Percentiles rank a stretch among this genome's conserved stretches.
Conservation (phyloP, 148 eudicot species). For the Camellia sinensis region DNA sequence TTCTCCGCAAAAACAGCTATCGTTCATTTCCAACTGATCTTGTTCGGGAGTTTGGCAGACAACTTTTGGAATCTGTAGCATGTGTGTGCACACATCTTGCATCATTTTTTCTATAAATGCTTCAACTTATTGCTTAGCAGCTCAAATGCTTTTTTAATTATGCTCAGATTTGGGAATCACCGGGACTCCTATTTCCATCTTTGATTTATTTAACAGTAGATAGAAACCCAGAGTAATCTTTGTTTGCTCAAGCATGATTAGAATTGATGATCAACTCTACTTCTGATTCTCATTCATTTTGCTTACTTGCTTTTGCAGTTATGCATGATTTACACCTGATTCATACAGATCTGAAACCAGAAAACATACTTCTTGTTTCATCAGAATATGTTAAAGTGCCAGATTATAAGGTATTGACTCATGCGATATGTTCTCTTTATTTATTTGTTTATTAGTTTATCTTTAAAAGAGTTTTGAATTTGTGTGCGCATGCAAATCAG, state of each 20-base stretch:
- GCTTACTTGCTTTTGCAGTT: slow-evolving; percentile 38
- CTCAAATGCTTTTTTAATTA: too few relatives aligned
- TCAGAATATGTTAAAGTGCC: slow-evolving; percentile 54
- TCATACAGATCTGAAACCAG: slow-evolving; percentile 64
- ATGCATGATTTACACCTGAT: slow-evolving; percentile 63
- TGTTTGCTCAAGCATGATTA: not conserved
- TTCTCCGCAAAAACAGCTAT: slow-evolving; percentile 64
- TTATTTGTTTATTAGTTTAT: not conserved
- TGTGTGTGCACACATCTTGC: slow-evolving; percentile 50
- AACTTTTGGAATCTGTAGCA: slow-evolving; percentile 69
- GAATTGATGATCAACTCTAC: not conserved
- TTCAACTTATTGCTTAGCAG: not conserved
- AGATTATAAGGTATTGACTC: slow-evolving; percentile 47
- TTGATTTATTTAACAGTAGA: not conserved
- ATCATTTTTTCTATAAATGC: slow-evolving; percentile 14
- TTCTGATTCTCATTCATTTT: slow-evolving; percentile 15
- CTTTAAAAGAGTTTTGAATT: not conserved
- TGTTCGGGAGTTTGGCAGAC: slow-evolving; percentile 68
- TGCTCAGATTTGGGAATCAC: not conserved
- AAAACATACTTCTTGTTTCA: slow-evolving; percentile 58
- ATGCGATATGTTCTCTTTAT: not conserved
- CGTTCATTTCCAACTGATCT: slow-evolving; percentile 68
- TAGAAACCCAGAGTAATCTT: not conserved
- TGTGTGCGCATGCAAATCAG: not conserved
- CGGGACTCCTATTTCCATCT: slow-evolving; percentile 4